phyloP scores from a whole-genome alignment of 2,329 filamentous ascomycete genomes.

The Passalora sequoiae region DNA sequence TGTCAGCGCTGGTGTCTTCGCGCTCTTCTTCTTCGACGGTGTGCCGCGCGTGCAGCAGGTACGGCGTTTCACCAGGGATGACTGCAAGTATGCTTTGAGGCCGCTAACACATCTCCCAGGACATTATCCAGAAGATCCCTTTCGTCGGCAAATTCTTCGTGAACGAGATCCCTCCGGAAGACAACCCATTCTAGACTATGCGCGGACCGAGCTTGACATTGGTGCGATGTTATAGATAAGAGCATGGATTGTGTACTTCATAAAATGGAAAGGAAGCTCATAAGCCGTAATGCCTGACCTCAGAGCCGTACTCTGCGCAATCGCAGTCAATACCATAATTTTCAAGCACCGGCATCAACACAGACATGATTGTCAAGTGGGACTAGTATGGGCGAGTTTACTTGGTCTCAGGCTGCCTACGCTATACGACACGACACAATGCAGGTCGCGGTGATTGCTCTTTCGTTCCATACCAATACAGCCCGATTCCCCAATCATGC shows the following conservation, averaged over 20 bases:
- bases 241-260: conserved; percentile 18
- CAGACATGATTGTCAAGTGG: too few species aligned
- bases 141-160: conserved; percentile 54
- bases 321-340: too few species aligned
- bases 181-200: conserved; percentile 53
- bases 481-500: background rate
- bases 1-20: conserved; percentile 53
- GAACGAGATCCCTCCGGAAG: conserved; percentile 56
- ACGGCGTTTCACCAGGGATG: background rate
- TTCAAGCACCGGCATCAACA: too few species aligned
- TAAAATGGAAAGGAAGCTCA: too few species aligned
- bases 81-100: too few species aligned
- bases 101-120: conserved; percentile 5
- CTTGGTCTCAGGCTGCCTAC: too few species aligned
- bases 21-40: conserved; percentile 61
- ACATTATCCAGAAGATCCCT: conserved; percentile 51
- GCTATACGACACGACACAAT: too few species aligned
- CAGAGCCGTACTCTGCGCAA: too few species aligned
- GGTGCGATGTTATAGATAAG: conserved; percentile 19
- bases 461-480: too few species aligned
- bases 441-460: too few species aligned
- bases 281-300: too few species aligned
- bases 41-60: conserved; percentile 40
- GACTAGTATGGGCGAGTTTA: too few species aligned
- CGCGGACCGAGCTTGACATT: background rate